phyloP scores from a whole-genome alignment of 352 stramenopile species.

The Pythium dissimile region DNA sequence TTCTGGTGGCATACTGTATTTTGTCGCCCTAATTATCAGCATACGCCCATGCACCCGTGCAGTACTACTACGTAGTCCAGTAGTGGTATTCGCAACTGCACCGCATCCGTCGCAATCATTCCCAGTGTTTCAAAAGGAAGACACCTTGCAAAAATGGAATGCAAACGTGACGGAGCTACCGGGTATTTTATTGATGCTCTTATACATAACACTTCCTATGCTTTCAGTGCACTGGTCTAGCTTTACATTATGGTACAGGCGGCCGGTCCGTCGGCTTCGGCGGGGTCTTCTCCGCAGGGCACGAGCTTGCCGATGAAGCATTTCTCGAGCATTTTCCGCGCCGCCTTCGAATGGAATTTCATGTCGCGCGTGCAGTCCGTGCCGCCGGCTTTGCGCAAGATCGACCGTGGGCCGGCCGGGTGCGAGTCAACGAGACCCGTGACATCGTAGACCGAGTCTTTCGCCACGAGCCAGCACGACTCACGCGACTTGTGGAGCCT shows the following conservation, averaged over 20 bases:
- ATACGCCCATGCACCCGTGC: no score
- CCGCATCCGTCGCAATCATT: neutral
- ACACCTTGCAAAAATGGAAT: no score
- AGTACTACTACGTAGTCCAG: no score
- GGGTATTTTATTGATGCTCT: no score
- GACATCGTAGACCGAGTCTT: constrained; percentile 81
- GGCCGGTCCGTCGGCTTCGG: constrained; percentile 23
- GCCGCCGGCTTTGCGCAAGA: constrained; percentile 77
- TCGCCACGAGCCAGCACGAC: constrained; percentile 95
- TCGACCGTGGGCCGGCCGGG: constrained; percentile 71
- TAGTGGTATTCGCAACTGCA: no score
- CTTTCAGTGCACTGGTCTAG: no score
- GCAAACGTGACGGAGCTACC: no score
- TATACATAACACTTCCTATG: no score
- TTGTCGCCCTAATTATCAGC: no score
- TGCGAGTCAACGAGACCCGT: constrained; percentile 73
- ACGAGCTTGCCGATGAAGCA: constrained; percentile 78
- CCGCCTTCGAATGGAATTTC: constrained; percentile 79
- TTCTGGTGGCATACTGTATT: no score
- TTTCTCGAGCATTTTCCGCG: constrained; percentile 73
- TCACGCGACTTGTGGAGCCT: constrained; percentile 84
- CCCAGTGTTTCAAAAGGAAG: no score
- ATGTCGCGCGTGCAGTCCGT: constrained; percentile 73
- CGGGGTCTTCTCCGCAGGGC: constrained; percentile 46
- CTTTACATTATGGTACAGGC: constrained; percentile 76